Evolutionary conservation across 176 grass and related monocot species (phyloP).

Genomic region (Avena atlantica): DNA sequence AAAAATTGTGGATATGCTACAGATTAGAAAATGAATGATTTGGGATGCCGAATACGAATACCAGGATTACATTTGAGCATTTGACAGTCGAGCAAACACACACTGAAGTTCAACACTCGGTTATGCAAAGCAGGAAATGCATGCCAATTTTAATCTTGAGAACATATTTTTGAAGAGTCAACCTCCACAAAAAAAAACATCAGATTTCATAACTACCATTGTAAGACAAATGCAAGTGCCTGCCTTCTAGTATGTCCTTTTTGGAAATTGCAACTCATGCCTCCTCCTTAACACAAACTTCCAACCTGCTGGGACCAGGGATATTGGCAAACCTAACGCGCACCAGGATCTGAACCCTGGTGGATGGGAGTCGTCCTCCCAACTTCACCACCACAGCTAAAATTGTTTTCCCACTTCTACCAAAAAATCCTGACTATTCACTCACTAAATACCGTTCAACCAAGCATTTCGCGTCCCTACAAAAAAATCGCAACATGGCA

Average conservation of each 20-base stretch:
- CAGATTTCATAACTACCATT: background rate
- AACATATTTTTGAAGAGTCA: conserved; percentile 10
- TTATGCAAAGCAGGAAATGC: conserved; percentile 30
- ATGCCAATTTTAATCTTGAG: background rate
- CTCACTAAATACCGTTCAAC: background rate
- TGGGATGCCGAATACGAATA: background rate
- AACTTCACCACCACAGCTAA: conserved; percentile 11
- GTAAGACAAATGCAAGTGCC: conserved; percentile 17
- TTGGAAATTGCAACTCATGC: background rate
- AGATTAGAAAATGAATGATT: background rate
- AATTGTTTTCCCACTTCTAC: background rate
- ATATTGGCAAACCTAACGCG: background rate
- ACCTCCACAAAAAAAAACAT: conserved; percentile 16
- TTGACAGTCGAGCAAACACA: background rate
- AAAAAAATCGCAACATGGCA: conserved; percentile 4
- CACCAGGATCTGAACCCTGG: background rate
- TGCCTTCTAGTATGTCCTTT: background rate
- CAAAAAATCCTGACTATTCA: conserved; percentile 32
- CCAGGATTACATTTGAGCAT: background rate
- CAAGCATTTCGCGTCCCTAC: background rate
- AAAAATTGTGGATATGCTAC: too few relatives aligned
- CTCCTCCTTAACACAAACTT: background rate
- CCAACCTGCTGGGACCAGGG: background rate
- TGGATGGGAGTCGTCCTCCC: background rate
- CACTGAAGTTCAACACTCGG: background rate